phyloP scores from a whole-genome alignment of 768 basidiomycete genomes.

The Serendipita vermifera region DNA sequence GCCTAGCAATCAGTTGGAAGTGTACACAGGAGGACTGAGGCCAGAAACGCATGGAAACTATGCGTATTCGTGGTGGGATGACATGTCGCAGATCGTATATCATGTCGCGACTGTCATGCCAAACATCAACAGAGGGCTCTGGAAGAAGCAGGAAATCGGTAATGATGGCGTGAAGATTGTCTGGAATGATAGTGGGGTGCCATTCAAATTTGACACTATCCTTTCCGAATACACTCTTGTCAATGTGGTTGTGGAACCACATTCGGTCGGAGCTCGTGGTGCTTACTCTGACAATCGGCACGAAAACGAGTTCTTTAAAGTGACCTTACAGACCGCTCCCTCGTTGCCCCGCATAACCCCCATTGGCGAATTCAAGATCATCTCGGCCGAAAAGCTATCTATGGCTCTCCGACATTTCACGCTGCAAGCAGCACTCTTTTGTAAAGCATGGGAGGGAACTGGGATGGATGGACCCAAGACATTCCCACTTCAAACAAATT shows the following conservation, averaged over 20 bases:
- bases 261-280: constrained; percentile 69
- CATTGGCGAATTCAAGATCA: constrained; percentile 85
- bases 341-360: constrained; percentile 94
- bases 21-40: constrained; percentile 86
- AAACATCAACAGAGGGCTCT: constrained; percentile 28
- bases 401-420: constrained; percentile 81
- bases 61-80: constrained; percentile 99
- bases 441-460: constrained; percentile 66
- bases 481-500: not conserved
- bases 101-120: constrained; percentile 99
- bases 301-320: constrained; percentile 93
- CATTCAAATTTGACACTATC: constrained; percentile 85
- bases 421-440: constrained; percentile 80
- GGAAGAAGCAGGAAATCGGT: constrained; percentile 92
- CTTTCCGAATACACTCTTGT: constrained; percentile 91
- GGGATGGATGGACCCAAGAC: constrained; percentile 33
- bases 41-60: constrained; percentile 90
- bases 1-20: constrained; percentile 77
- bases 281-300: constrained; percentile 74
- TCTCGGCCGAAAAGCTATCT: constrained; percentile 78
- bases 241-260: constrained; percentile 94
- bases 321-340: constrained; percentile 73
- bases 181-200: constrained; percentile 91
- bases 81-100: constrained; percentile 87
- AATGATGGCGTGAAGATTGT: constrained; percentile 94